Evolutionary conservation across 1,284 basidiomycete genomes (phyloP), one percentile per base, ranked within the genome.

Genomic region (Trichosporon inkin): DNA sequence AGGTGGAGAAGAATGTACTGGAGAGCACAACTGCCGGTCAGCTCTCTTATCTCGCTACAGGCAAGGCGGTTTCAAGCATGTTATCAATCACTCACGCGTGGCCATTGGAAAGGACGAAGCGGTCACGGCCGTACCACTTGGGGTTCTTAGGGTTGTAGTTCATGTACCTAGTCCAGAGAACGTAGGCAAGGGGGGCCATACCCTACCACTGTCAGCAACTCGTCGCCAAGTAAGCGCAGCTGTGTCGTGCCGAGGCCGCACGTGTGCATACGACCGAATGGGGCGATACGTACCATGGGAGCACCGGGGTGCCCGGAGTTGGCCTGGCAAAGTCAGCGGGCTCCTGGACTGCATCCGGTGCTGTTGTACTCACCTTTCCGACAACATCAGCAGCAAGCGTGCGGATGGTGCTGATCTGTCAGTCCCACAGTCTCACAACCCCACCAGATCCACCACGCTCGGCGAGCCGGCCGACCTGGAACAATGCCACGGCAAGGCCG

Each of bases 221-320:
- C n/a, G 17, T 20, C 17, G 8, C 17, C 53, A 24, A 37, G 40
- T 40, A 49, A 49, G 10, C 38, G 39, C 11, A 11, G 37, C 36
- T 19, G 11, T n/a, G 38, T 39, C 38, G 38, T 16, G 4, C 17
- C 38, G 38, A 39, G 16, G 14, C 6, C 38, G 38, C 38, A 16
- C 16, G 38, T 41, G 11, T 20, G 41, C 10, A 11, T 35, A 36
- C 20, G 7, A n/a, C 28, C 32, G 7, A 8, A 47, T 20, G 8
- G 32, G 22, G 56, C 2, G 61, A 10, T 49, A 72, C 79, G 74
- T 71, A 70, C 80, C 90, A 94, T 88, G 57, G 92, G 92, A 53
- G 91, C 92, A 79, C 90, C 90, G 62, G 90, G 91, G 80, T 93
- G 90, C 64, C 91, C 91, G 70, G 90, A 93, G 85, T 95, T 95